Conservation (phyloP, 805 yeast genomes). For the Komagataella populi region DNA sequence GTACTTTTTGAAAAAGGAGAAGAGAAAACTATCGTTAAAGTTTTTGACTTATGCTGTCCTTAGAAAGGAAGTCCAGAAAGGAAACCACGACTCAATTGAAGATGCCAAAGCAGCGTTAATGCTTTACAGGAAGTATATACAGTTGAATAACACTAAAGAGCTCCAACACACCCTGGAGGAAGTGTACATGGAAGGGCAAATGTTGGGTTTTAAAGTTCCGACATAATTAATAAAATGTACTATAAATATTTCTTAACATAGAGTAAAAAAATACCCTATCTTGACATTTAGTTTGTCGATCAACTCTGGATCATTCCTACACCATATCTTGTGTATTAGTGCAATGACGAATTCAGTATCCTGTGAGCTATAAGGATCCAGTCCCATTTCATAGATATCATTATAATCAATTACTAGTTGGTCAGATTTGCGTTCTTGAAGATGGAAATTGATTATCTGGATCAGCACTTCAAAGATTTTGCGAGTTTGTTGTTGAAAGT, state of each 20-base stretch:
- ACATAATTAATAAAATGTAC: not conserved
- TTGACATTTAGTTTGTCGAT: not conserved
- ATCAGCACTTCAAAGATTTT: constrained; percentile 24
- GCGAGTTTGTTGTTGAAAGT: constrained; percentile 35
- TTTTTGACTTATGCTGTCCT: constrained; percentile 75
- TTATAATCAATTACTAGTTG: constrained; percentile 21
- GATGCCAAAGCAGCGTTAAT: constrained; percentile 83
- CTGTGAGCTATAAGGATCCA: constrained; percentile 34
- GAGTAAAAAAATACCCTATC: not conserved
- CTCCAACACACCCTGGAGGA: constrained; percentile 50
- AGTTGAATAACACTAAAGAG: constrained; percentile 40
- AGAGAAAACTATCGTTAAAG: constrained; percentile 70
- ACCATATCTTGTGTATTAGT: constrained; percentile 13
- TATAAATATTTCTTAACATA: not conserved
- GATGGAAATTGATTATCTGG: constrained; percentile 16
- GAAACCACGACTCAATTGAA: constrained; percentile 94
- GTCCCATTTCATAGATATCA: constrained; percentile 43
- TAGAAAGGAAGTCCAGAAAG: constrained; percentile 68
- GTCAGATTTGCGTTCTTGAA: not conserved
- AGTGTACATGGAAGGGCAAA: constrained; percentile 61
- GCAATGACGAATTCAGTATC: constrained; percentile 31
- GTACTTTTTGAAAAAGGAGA: constrained; percentile 60
- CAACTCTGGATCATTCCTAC: constrained; percentile 22
- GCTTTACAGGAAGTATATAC: constrained; percentile 59
- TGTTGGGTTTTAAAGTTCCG: constrained; percentile 39